Evolutionary conservation across 352 stramenopile genomes (phyloP).

Genomic region (Phytophthora tubulina): DNA sequence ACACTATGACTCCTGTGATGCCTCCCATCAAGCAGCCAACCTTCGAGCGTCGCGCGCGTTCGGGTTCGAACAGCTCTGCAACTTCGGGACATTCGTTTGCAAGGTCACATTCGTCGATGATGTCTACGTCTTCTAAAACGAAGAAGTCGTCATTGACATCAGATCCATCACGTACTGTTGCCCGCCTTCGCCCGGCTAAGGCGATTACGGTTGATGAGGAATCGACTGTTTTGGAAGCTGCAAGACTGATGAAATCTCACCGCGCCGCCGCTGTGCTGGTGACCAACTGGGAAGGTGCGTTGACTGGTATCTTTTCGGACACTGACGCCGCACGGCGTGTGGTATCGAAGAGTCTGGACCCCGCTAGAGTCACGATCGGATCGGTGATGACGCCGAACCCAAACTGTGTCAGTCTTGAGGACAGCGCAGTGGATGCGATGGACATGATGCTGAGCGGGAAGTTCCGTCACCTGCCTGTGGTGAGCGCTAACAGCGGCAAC

Average conservation of each 20-base stretch:
- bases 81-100: slow-evolving; percentile 85
- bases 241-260: slow-evolving; percentile 92
- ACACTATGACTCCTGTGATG: slow-evolving; percentile 40
- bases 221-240: slow-evolving; percentile 89
- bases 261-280: slow-evolving; percentile 93
- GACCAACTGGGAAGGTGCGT: slow-evolving; percentile 81
- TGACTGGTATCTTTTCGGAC: slow-evolving; percentile 97
- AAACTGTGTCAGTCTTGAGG: slow-evolving; percentile 83
- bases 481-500: slow-evolving; percentile 76
- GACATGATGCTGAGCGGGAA: slow-evolving; percentile 89
- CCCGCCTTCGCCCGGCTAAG: slow-evolving; percentile 85
- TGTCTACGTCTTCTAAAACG: slow-evolving; percentile 80
- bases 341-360: slow-evolving; percentile 78
- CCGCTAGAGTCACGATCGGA: slow-evolving; percentile 68
- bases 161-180: slow-evolving; percentile 78
- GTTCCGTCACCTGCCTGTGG: slow-evolving; percentile 98
- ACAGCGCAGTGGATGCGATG: slow-evolving; percentile 84
- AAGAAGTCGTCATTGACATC: slow-evolving; percentile 60
- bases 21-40: slow-evolving; percentile 35
- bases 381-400: slow-evolving; percentile 90
- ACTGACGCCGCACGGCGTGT: slow-evolving; percentile 87
- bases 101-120: slow-evolving; percentile 79
- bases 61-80: slow-evolving; percentile 77
- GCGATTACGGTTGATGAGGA: slow-evolving; percentile 87
- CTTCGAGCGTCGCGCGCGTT: slow-evolving; percentile 61